Conservation (phyloP, 2,329 filamentous ascomycete species). For the Neodidymelliopsis sp. region DNA sequence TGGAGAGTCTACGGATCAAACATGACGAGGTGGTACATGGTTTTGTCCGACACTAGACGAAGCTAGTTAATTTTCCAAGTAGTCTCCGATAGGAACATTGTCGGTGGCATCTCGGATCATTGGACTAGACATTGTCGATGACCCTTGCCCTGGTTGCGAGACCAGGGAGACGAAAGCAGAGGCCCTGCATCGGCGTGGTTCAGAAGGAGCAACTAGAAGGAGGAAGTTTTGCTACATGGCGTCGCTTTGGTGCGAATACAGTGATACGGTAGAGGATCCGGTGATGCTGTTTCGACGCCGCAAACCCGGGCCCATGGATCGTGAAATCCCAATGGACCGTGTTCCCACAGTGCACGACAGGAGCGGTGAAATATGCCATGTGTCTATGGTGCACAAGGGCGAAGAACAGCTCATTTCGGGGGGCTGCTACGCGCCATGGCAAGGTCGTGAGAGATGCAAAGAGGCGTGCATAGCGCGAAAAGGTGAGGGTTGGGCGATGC, state of each 20-base stretch:
- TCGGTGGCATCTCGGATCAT: neutral
- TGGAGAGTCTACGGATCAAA: neutral
- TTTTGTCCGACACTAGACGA: neutral
- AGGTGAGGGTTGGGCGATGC: neutral
- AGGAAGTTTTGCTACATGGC: constrained; percentile 3
- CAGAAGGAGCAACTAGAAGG: neutral
- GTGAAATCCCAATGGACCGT: neutral
- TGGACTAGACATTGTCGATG: constrained; percentile 1
- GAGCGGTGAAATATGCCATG: constrained; percentile 8
- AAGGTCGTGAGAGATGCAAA: neutral
- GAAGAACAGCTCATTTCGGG: neutral
- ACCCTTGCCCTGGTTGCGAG: constrained; percentile 8
- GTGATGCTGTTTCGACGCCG: constrained; percentile 4
- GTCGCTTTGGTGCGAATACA: neutral
- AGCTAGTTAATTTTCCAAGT: constrained; percentile 1
- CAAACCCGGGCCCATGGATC: constrained; percentile 14
- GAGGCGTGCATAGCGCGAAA: neutral
- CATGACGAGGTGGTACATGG: constrained; percentile 2
- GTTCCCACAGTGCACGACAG: neutral
- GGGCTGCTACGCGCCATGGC: neutral
- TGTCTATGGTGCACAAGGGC: neutral
- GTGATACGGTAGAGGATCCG: neutral
- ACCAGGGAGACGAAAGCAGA: constrained; percentile 4
- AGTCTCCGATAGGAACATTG: constrained; percentile 1
- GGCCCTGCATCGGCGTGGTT: constrained; percentile 8